Base-by-base conservation (phyloP, 345 rosid species). In the Reutealis trisperma region DNA sequence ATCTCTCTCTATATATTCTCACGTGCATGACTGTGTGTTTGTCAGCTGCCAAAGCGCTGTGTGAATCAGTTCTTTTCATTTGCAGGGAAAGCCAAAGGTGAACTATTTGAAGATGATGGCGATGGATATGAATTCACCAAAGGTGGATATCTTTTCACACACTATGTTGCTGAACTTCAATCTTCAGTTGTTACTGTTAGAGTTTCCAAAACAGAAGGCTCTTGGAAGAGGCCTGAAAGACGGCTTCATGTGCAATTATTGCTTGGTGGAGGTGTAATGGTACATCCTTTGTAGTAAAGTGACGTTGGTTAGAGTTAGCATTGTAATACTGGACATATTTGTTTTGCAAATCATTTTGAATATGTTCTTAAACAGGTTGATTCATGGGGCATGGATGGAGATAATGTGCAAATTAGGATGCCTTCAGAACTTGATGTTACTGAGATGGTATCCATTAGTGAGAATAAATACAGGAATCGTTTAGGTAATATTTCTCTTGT, bases 301-400 rank as follows among this genome's bases (percentile, higher is more conserved):
- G 57, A 54, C 47, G 51, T 4, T 47, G 14, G 42, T 71, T 9
- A 70, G 21, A 49, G 30, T 58, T 75, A 37, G n/a, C 0, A 45
- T 24, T 78, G n/a, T 24, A 77, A 51, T 27, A 32, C 21, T 27
- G 52, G 22, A 22, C n/a, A 14, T 47, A 68, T 54, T 25, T 27
- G 11, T 60, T 16, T 3, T 63, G 4, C 4, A 61, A 19, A 67
- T 34, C 41, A 66, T 65, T 15, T 62, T 75, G 19, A 76, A 74
- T 73, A 30, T 68, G 45, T 59, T 67, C 72, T 41, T 57, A 34
- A 70, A 70, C 91, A 94, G 98, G 86, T 93, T 79, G 90, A 89
- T 78, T 79, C 85, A 54, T 90, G 93, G 94, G 97, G 98, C 79
- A 86, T 80, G 85, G 98, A 94, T 87, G 98, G 98, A 80, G 94